phyloP scores from a whole-genome alignment of 2,329 filamentous ascomycete species.

The Neocucurbitaria cava region DNA sequence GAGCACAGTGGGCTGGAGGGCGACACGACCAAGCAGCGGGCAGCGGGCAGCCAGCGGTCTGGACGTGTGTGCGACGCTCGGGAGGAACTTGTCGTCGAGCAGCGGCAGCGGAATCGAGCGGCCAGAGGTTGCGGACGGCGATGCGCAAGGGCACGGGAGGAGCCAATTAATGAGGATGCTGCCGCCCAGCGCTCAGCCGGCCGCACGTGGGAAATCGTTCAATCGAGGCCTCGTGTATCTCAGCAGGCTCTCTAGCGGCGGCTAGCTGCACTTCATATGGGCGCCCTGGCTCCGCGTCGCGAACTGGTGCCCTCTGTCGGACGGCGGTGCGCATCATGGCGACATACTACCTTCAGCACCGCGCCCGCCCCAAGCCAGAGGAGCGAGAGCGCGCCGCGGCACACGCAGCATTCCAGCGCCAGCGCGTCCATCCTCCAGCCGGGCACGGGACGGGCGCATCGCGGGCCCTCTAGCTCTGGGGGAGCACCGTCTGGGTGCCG shows the following conservation, averaged over 20 bases:
- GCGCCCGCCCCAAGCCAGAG: too few relatives aligned
- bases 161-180: constrained; percentile 39
- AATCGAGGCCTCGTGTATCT: constrained; percentile 50
- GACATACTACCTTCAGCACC: too few relatives aligned
- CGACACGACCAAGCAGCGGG: constrained; percentile 23
- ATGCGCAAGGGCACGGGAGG: constrained; percentile 30
- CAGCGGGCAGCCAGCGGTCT: constrained; percentile 19
- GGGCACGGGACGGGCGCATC: constrained; percentile 11
- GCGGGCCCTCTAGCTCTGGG: not conserved
- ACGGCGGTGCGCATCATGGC: constrained; percentile 15
- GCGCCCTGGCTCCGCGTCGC: constrained; percentile 28
- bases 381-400: too few relatives aligned
- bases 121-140: constrained; percentile 25
- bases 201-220: constrained; percentile 49
- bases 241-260: constrained; percentile 43
- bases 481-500: constrained; percentile 5
- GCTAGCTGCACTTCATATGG: constrained; percentile 46
- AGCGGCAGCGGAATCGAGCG: constrained; percentile 24
- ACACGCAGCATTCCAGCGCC: constrained; percentile 17
- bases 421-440: constrained; percentile 4
- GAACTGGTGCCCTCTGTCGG: constrained; percentile 28
- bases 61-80: constrained; percentile 38
- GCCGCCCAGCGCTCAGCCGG: constrained; percentile 35
- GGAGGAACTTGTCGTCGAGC: constrained; percentile 30
- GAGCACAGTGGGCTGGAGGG: constrained; percentile 25